phyloP scores from a whole-genome alignment of 2,329 filamentous ascomycete species.

The Ilyonectria sp. region DNA sequence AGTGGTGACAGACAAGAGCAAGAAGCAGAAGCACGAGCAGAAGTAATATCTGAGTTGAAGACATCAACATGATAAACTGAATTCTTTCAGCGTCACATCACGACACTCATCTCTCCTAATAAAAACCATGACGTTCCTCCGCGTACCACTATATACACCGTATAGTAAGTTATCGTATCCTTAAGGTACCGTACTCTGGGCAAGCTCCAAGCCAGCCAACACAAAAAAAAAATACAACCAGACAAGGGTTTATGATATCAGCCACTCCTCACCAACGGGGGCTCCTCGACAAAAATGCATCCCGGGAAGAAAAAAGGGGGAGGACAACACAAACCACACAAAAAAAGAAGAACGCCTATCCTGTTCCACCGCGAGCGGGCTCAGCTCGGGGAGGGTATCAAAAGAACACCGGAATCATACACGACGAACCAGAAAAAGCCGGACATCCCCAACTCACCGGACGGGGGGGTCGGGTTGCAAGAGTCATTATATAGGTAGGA shows the following conservation, averaged over 20 bases:
- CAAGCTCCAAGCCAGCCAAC: background rate
- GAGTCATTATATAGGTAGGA: conserved; percentile 40
- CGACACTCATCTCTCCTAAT: background rate
- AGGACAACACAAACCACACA: conserved; percentile 15
- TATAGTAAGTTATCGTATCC: background rate
- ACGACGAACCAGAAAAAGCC: conserved; percentile 34
- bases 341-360: conserved; percentile 36
- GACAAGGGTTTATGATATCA: conserved; percentile 12
- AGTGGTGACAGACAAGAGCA: background rate
- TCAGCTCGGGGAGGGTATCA: conserved; percentile 48
- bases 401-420: conserved; percentile 41
- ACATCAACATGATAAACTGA: conserved; percentile 6
- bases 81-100: background rate
- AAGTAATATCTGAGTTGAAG: background rate
- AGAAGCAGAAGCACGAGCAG: background rate
- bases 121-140: background rate
- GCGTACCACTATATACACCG: background rate
- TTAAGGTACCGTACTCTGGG: background rate
- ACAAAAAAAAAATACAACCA: background rate
- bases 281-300: background rate
- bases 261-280: conserved; percentile 2
- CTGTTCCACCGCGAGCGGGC: conserved; percentile 43
- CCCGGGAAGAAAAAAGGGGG: conserved; percentile 18
- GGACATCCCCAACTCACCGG: background rate
- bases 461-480: background rate